Base-by-base conservation (phyloP, 306 rosid species). In the Acacia acuminata region DNA sequence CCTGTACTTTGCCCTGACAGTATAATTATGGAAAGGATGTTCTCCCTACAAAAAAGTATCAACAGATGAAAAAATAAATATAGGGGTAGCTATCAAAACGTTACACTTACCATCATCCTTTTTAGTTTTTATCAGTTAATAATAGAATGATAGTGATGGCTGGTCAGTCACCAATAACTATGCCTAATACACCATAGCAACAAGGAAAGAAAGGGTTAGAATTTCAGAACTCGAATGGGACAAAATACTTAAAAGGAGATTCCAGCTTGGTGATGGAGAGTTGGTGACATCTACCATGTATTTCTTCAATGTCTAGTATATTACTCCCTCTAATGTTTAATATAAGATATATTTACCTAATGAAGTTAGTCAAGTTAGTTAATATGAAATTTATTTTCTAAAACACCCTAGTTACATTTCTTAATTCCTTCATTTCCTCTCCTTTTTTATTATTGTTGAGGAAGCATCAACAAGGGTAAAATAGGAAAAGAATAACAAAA, bases 1-100 rank as follows among this genome's bases (percentile, higher is more conserved):
- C 90, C 97, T 90, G 85, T 94, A 96, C 88, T 88, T 81, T 55
- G 97, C 87, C 56, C 98, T 89, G 79, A 96, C 73, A 36, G 98
- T 96, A 77, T 96, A 96, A 85, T 96, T 96, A 88, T 96, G 99
- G 88, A 96, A 93, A 80, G 97, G 94, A 84, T 91, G 94, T 22
- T 92, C 98, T 69, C 97, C 99, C 99, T 96, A 84, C 84, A 90
- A 55, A 13, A 83, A 36, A 76, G 24, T 5, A 85, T 82, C 80
- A 65, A 77, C 47, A 68, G 34, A 80, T 16, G 72, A 51, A 34
- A 82, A 82, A 25, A 40, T 79, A 78, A 78, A n/a, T 73, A 58
- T 40, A 43, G 55, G 25, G 61, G 7, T 34, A 30, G 45, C 27
- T 61, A 70, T 30, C 27, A 82, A 76, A 20, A 66, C 51, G 8